phyloP scores from a whole-genome alignment of 768 basidiomycete species.

The Boletus rubroflammeus region DNA sequence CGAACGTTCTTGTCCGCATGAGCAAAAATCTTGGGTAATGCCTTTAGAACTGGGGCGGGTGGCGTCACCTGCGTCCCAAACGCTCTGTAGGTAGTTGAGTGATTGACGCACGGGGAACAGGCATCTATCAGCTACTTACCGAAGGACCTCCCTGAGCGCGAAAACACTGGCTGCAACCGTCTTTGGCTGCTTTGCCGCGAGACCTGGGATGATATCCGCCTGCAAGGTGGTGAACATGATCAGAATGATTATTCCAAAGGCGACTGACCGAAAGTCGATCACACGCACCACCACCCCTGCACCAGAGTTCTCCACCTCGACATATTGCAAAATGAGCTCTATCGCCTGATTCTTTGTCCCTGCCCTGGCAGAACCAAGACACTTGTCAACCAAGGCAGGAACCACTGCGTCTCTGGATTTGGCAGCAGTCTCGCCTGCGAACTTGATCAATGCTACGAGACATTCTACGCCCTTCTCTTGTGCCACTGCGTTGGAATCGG shows the following conservation, averaged over 20 bases:
- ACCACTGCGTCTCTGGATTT: constrained; percentile 78
- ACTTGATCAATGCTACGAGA: constrained; percentile 80
- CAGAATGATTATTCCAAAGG: constrained; percentile 19
- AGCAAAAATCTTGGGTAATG: constrained; percentile 87
- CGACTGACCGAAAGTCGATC: constrained; percentile 26
- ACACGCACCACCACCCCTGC: constrained; percentile 82
- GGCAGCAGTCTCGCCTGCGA: constrained; percentile 84
- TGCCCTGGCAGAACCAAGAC: constrained; percentile 84
- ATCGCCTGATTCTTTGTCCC: constrained; percentile 86
- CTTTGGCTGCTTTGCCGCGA: constrained; percentile 94
- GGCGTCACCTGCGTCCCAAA: constrained; percentile 79
- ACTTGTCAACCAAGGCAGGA: constrained; percentile 94
- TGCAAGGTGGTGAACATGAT: constrained; percentile 35
- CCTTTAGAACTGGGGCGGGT: constrained; percentile 77
- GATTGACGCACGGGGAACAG: neutral
- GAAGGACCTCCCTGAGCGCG: constrained; percentile 79
- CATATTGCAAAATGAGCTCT: constrained; percentile 84
- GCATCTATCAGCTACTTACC: constrained; percentile 45
- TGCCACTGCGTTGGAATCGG: constrained; percentile 92
- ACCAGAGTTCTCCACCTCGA: constrained; percentile 89
- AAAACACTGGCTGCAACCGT: constrained; percentile 75
- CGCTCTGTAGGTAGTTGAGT: constrained; percentile 40
- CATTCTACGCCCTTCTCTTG: constrained; percentile 98
- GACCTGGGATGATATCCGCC: constrained; percentile 78
- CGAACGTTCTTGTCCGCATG: constrained; percentile 96